Evolutionary conservation across 2,329 filamentous ascomycete species (phyloP), one percentile per base, ranked within the genome.

Genomic region (Claviceps pazoutovae): DNA sequence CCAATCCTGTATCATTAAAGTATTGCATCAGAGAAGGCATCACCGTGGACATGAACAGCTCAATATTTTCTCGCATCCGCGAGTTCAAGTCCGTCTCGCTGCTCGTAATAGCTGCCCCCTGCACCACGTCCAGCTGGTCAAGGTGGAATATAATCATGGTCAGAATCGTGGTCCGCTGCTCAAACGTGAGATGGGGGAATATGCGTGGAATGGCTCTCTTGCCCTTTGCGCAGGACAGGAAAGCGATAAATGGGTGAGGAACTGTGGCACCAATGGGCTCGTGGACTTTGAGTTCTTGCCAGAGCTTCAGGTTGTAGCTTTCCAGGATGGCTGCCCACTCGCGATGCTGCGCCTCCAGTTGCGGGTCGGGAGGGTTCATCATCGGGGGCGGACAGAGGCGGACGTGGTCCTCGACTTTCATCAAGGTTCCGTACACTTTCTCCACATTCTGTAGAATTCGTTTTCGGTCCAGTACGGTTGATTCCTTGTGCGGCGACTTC

Each of bases 61-160:
- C 91, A 53, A 98, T 85, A 60, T 91, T 91, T 68, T 97, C 91
- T 46, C 90, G 86, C 63, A 91, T 83, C 26, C 82, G 78, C 2
- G 83, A 74, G 55, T 89, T 82, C n/a, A 88, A 75, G 21, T 68
- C 70, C 48, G 84, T 80, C 61, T 94, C 86, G 16, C 84, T 86
- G 8, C 81, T 78, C 9, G 77, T 78, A 47, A 90, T 81, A 57
- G 88, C 82, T 1, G 86, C 90, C 51, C 85, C 80, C 52, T 86
- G 82, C 53, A 97, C 84, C 48, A 98, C 91, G 60, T 96, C 89
- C 42, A 98, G 76, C 58, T 86, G 82, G 65, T 97, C 93, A 36
- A 98, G 81, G 61, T 97, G 89, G 49, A 96, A 84, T 54, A 95
- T 81, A 58, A 98, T 91, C 78, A 98, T 91, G 5, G 93, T 98